phyloP scores from a whole-genome alignment of 202 grass and related monocot genomes.

The Schoenoplectus tabernaemontani region DNA sequence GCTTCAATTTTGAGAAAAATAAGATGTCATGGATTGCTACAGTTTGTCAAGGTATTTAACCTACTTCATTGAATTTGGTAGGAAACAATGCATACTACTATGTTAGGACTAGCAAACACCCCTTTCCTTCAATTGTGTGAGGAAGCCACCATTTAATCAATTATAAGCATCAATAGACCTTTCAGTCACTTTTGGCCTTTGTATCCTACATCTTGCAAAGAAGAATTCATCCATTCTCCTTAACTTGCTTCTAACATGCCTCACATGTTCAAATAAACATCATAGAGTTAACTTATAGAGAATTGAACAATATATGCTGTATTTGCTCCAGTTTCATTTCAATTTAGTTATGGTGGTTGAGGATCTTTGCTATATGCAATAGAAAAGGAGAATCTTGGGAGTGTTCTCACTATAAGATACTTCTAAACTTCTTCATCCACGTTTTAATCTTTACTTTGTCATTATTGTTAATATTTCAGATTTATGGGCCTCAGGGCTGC shows the following conservation, averaged over 20 bases:
- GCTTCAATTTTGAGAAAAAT: neutral
- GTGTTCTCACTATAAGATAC: neutral
- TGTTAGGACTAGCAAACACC: neutral
- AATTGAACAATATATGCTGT: neutral
- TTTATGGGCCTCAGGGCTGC: conserved; percentile 78
- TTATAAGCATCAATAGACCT: neutral
- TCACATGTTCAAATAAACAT: neutral
- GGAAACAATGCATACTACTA: neutral
- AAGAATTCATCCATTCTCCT: neutral
- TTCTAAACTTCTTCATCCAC: neutral
- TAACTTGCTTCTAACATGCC: neutral
- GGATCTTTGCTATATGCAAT: neutral
- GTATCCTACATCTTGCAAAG: neutral
- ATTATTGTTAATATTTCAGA: conserved; percentile 32
- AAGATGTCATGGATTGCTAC: neutral
- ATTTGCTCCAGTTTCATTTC: neutral
- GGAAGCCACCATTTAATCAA: neutral
- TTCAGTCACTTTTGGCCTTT: neutral
- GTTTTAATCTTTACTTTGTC: neutral
- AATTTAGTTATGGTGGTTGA: neutral
- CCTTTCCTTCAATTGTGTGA: neutral
- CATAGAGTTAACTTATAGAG: neutral
- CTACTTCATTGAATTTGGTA: neutral
- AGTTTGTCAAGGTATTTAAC: neutral
- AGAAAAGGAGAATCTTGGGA: neutral